Conservation (phyloP, 345 rosid species). For the Salix viminalis region DNA sequence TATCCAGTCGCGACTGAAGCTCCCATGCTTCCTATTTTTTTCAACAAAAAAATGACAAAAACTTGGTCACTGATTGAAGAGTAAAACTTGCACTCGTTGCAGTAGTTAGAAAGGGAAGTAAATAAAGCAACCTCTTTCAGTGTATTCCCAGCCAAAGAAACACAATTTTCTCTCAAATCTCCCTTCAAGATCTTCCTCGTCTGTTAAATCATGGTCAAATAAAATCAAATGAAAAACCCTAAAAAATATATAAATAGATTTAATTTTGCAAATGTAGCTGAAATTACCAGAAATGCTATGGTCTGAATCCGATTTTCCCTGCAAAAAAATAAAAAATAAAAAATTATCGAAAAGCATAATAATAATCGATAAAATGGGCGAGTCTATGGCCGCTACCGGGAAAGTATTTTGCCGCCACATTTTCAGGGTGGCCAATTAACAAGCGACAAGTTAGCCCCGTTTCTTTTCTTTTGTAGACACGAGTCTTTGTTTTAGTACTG, state of each 20-base stretch:
- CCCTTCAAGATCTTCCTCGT: constrained; percentile 47
- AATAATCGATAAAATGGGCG: neutral
- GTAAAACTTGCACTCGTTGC: neutral
- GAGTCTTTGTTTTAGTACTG: too few relatives aligned
- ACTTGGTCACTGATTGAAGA: neutral
- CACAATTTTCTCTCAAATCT: constrained; percentile 34
- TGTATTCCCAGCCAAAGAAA: constrained; percentile 29
- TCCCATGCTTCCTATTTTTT: constrained; percentile 48
- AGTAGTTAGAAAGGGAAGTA: neutral
- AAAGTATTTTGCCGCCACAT: constrained; percentile 58
- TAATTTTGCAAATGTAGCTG: neutral
- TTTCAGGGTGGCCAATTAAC: neutral
- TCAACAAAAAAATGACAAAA: neutral
- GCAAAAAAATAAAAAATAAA: neutral
- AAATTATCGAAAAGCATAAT: neutral
- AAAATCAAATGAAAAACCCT: neutral
- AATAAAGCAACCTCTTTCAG: constrained; percentile 37
- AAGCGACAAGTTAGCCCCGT: too few relatives aligned
- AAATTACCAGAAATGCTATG: constrained; percentile 71
- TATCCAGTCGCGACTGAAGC: constrained; percentile 61
- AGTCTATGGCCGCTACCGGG: constrained; percentile 17
- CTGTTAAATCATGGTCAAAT: constrained; percentile 26
- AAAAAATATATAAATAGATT: neutral
- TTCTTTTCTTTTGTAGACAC: too few relatives aligned
- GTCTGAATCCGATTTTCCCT: constrained; percentile 57